Evolutionary conservation across 441 rosid species (phyloP), one percentile per base, ranked within the genome.

Genomic region (Pelargonium citronellum): DNA sequence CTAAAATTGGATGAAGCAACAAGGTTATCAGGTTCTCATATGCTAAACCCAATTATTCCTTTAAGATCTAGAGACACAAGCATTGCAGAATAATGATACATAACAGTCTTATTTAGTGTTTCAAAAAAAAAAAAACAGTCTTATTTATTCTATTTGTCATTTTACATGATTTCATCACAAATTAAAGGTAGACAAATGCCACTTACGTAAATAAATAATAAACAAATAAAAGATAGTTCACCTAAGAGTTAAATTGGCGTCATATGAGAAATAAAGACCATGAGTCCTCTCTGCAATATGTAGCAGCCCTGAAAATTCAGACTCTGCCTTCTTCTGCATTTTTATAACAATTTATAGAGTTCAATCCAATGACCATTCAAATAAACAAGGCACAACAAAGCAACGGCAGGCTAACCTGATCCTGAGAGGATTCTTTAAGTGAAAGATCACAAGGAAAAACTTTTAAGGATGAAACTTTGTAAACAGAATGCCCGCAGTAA

Each of bases 221-320:
- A 37, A 37, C 6, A 60, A 9, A 60, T 1, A 60, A 67, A 43
- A 9, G 46, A 58, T 13, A 37, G 7, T 65, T 80, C 73, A 92
- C 99, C 99, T 92, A 71, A 95, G 80, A 0, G 98, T 95, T 78
- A 95, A 80, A 81, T 95, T 95, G 76, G 87, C 74, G 67, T 92
- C 89, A 72, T 95, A 95, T n/a, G 99, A 92, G 83, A 92, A 92
- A 77, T 75, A 89, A 64, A 95, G 89, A 78, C 98, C 99, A 58
- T 78, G 66, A 71, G 94, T 90, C 77, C 60, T 74, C 79, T 91
- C 96, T 1, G 91, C 89, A 64, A 82, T 62, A 39, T 51, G 81
- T 30, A 89, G 87, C 75, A 89, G 82, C 20, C 65, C 70, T 30
- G 85, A 80, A 75, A 87, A 89, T 71, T 87, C 89, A 3, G 77